Conservation (phyloP, 192 early-diverging fungal species). For the Coemansia asiatica region DNA sequence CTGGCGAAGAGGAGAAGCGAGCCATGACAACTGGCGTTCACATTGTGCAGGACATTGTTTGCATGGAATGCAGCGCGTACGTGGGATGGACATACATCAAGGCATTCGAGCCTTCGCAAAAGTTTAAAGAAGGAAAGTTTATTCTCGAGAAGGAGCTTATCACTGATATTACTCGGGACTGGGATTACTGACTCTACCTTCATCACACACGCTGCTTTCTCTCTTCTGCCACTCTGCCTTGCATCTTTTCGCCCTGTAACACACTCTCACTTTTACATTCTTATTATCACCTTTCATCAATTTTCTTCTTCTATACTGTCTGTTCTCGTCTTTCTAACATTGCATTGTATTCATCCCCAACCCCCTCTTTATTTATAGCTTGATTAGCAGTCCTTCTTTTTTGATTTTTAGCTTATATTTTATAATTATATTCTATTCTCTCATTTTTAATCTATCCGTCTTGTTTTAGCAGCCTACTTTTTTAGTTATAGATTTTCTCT, state of each 20-base stretch:
- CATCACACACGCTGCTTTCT: conserved; percentile 4
- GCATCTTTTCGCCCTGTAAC: conserved; percentile 2
- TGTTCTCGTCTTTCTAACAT: not conserved
- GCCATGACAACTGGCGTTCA: conserved; percentile 51
- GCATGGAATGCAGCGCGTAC: conserved; percentile 49
- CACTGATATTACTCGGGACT: conserved; percentile 38
- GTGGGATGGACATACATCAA: conserved; percentile 52
- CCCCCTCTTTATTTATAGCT: too few species aligned
- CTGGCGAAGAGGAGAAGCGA: conserved; percentile 47
- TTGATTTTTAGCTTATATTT: too few species aligned
- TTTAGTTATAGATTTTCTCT: not conserved
- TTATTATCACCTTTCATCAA: too few species aligned
- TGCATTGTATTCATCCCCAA: not conserved
- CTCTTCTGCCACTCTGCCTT: conserved; percentile 10
- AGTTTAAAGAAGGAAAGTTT: conserved; percentile 54
- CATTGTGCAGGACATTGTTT: conserved; percentile 44
- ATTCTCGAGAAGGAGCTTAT: conserved; percentile 47
- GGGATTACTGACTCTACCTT: conserved; percentile 20
- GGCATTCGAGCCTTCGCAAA: conserved; percentile 36
- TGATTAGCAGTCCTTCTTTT: too few species aligned
- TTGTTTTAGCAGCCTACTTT: too few species aligned
- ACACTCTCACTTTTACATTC: not conserved
- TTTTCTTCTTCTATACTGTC: not conserved
- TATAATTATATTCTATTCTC: too few species aligned
- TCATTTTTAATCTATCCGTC: too few species aligned